phyloP scores from a whole-genome alignment of 768 basidiomycete species.

The Serendipita sp. region DNA sequence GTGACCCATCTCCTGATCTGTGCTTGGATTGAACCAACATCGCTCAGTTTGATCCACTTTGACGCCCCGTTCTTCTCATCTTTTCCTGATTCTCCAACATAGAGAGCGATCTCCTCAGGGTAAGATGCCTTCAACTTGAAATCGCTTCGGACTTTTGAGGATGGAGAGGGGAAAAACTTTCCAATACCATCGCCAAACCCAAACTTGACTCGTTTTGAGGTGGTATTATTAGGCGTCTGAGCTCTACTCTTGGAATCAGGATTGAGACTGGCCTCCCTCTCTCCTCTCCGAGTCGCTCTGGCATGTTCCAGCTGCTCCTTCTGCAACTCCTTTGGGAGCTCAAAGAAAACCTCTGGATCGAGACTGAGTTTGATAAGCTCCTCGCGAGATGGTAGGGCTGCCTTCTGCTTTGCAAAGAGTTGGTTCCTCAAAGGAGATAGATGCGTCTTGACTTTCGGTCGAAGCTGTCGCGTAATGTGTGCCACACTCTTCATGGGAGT shows the following conservation, averaged over 20 bases:
- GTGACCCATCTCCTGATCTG: constrained; percentile 67
- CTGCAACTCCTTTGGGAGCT: constrained; percentile 50
- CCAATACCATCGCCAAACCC: constrained; percentile 11
- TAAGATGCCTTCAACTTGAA: constrained; percentile 32
- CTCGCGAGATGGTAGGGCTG: constrained; percentile 31
- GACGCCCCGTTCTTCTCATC: constrained; percentile 33
- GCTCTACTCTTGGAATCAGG: too few relatives aligned
- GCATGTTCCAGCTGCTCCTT: constrained; percentile 50
- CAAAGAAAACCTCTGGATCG: constrained; percentile 54
- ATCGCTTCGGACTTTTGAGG: constrained; percentile 38
- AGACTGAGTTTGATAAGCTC: constrained; percentile 53
- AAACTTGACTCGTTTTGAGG: background rate
- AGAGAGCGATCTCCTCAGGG: background rate
- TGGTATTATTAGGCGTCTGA: too few relatives aligned
- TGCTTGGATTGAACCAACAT: constrained; percentile 55
- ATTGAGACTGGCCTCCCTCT: constrained; percentile 7
- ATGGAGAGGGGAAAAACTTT: constrained; percentile 19
- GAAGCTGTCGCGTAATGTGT: constrained; percentile 48
- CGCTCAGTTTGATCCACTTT: constrained; percentile 41
- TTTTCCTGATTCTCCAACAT: constrained; percentile 20
- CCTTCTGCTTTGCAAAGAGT: constrained; percentile 26
- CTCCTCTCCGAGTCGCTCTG: constrained; percentile 8
- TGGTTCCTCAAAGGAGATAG: constrained; percentile 24
- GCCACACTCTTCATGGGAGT: constrained; percentile 30
- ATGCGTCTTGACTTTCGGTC: constrained; percentile 34